Percentiles rank a stretch among this genome's conserved stretches.
These are phyloP conservation scores for Tilletia horrida DNA, from an alignment of 1,284 basidiomycete species.

Conservation along the genomic window DNA sequence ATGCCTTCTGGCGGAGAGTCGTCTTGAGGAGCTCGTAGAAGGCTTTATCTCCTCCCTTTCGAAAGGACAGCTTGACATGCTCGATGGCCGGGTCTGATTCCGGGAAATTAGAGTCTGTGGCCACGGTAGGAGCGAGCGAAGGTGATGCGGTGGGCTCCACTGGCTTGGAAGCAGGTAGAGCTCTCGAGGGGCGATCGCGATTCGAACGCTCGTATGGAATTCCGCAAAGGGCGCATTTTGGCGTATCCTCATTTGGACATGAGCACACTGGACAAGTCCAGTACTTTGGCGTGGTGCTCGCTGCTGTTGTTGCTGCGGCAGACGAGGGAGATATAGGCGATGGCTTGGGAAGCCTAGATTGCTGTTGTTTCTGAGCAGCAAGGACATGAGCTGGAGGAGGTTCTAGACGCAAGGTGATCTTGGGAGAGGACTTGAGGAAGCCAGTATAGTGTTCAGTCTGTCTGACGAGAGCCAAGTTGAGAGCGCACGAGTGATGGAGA, in stretches of 20 bases:
- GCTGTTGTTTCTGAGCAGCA: background rate
- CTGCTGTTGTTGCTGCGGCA: slow-evolving; percentile 15
- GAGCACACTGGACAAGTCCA: slow-evolving; percentile 48
- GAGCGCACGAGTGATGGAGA: slow-evolving; percentile 56
- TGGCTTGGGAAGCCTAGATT: background rate
- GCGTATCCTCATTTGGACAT: slow-evolving; percentile 31
- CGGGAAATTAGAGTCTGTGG: background rate
- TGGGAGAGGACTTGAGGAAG: slow-evolving; percentile 83
- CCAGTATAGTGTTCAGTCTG: slow-evolving; percentile 89
- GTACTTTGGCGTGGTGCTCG: slow-evolving; percentile 29
- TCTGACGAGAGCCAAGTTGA: slow-evolving; percentile 64
- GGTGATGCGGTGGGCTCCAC: no score
- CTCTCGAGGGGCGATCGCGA: background rate
- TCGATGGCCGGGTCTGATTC: slow-evolving; percentile 5
- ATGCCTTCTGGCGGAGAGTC: slow-evolving; percentile 72
- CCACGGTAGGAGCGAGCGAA: no score
- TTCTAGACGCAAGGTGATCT: slow-evolving; percentile 69
- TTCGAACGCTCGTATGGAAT: slow-evolving; percentile 23
- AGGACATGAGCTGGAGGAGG: slow-evolving; percentile 31
- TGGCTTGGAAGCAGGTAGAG: slow-evolving; percentile 3
- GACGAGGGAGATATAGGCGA: no score
- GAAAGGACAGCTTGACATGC: slow-evolving; percentile 67
- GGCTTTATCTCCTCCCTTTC: slow-evolving; percentile 80
- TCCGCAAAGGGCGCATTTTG: slow-evolving; percentile 34
- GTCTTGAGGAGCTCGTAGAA: slow-evolving; percentile 78